Evolutionary conservation across 495 filamentous ascomycete genomes (phyloP).

Genomic region (Aspergillus nanangensis): DNA sequence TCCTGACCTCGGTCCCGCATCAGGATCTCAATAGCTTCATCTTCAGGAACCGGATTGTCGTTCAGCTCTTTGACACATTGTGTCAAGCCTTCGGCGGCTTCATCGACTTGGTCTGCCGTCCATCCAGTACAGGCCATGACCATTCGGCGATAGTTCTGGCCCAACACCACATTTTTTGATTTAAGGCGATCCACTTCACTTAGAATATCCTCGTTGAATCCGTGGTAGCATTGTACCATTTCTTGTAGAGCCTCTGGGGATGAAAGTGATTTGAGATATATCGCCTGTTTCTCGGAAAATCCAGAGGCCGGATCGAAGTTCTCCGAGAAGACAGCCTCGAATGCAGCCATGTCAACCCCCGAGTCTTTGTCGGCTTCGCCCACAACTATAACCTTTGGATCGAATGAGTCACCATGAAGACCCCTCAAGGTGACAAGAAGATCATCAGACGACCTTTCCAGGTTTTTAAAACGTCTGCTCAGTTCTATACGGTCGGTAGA

Average conservation of each 20-base stretch:
- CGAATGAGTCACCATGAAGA: constrained; percentile 23
- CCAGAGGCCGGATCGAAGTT: constrained; percentile 31
- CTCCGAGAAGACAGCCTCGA: constrained; percentile 32
- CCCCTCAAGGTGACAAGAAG: constrained; percentile 35
- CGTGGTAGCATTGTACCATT: constrained; percentile 28
- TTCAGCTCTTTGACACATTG: constrained; percentile 46
- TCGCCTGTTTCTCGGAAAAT: constrained; percentile 33
- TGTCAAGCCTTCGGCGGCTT: constrained; percentile 42
- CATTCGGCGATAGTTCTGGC: constrained; percentile 44
- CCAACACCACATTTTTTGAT: constrained; percentile 42
- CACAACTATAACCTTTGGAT: constrained; percentile 27
- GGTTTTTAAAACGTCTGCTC: constrained; percentile 57
- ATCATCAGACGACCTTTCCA: constrained; percentile 49
- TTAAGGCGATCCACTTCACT: constrained; percentile 36
- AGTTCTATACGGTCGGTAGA: constrained; percentile 54
- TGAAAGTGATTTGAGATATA: constrained; percentile 27
- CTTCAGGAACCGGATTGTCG: constrained; percentile 43
- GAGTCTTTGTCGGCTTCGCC: constrained; percentile 53
- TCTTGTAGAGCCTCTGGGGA: constrained; percentile 24
- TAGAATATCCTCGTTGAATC: constrained; percentile 29
- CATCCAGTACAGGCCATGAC: constrained; percentile 47
- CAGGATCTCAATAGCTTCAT: constrained; percentile 44
- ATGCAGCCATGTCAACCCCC: constrained; percentile 38
- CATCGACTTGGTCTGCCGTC: constrained; percentile 43
- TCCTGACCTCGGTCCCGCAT: constrained; percentile 48